These are phyloP conservation scores for Colletotrichum zoysiae DNA, from an alignment of 2,329 filamentous ascomycete species.

Conservation along the genomic window DNA sequence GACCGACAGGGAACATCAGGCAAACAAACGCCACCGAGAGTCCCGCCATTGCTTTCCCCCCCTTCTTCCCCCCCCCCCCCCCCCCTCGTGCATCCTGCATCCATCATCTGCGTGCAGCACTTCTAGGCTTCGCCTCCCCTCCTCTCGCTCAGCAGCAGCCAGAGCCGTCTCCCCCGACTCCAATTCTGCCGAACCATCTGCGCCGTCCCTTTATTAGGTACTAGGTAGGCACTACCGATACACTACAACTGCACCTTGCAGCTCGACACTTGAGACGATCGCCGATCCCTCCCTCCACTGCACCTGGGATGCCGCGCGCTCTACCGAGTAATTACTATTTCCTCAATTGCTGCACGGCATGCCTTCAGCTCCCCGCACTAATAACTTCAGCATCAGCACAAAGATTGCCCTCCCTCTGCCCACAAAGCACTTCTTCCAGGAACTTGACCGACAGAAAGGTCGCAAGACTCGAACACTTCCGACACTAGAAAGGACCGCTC, in stretches of 20 bases:
- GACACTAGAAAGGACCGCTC: constrained; percentile 17
- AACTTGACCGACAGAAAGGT: constrained; percentile 10
- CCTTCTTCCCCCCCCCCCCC: rapidly evolving
- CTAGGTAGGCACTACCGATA: no score
- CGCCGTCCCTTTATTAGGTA: constrained; percentile 2
- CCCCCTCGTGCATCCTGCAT: not conserved
- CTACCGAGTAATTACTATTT: not conserved
- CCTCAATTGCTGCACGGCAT: constrained; percentile 33
- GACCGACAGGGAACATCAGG: not conserved
- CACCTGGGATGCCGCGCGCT: constrained; percentile 33
- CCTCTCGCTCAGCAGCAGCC: not conserved
- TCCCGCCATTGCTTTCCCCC: constrained; percentile 11
- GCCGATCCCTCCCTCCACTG: constrained; percentile 32
- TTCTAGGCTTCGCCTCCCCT: not conserved
- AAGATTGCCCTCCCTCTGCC: constrained; percentile 27
- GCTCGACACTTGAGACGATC: constrained; percentile 36
- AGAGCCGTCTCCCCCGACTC: not conserved
- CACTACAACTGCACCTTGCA: not conserved
- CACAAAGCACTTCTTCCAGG: constrained; percentile 22
- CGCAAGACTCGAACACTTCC: constrained; percentile 14
- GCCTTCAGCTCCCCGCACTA: constrained; percentile 40
- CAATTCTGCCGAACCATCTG: constrained; percentile 2
- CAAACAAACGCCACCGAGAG: constrained; percentile 25
- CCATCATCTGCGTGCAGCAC: constrained; percentile 2
- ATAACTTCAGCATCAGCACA: constrained; percentile 31